phyloP scores from a whole-genome alignment of 2,329 filamentous ascomycete species.

The Ascochyta pisi region DNA sequence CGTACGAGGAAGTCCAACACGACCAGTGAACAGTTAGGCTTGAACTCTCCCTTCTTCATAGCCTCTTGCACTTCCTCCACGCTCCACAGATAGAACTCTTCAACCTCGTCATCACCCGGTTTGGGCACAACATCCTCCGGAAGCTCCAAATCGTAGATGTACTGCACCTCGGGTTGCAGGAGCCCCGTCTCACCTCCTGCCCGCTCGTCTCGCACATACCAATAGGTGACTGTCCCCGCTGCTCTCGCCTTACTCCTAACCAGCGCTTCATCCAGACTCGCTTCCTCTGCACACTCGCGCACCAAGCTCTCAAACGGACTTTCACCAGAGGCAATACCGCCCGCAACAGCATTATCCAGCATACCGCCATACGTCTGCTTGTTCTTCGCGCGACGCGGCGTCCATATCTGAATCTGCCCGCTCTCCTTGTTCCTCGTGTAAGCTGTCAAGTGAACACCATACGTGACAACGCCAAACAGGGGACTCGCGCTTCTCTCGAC shows the following conservation, averaged over 20 bases:
- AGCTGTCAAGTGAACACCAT: constrained; percentile 52
- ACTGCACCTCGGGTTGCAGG: constrained; percentile 90
- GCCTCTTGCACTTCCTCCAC: constrained; percentile 77
- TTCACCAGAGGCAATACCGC: constrained; percentile 82
- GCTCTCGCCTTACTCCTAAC: constrained; percentile 67
- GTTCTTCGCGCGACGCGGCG: constrained; percentile 74
- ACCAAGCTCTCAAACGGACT: constrained; percentile 81
- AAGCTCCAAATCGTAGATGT: constrained; percentile 87
- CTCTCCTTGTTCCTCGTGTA: constrained; percentile 47
- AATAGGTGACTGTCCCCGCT: constrained; percentile 80
- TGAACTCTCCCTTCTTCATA: constrained; percentile 78
- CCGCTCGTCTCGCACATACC: constrained; percentile 76
- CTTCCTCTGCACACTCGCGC: constrained; percentile 89
- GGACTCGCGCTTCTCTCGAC: constrained; percentile 53
- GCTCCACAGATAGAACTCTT: constrained; percentile 78
- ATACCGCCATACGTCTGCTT: constrained; percentile 93
- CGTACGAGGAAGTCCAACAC: constrained; percentile 90
- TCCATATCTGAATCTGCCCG: constrained; percentile 78
- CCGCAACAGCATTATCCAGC: constrained; percentile 93
- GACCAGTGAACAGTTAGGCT: constrained; percentile 88
- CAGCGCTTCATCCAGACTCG: constrained; percentile 73
- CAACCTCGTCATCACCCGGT: constrained; percentile 89
- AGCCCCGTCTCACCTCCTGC: constrained; percentile 82
- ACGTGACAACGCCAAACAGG: constrained; percentile 54
- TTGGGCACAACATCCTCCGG: constrained; percentile 70